Conservation (phyloP, 768 basidiomycete species). For the Trametes sanguinea region DNA sequence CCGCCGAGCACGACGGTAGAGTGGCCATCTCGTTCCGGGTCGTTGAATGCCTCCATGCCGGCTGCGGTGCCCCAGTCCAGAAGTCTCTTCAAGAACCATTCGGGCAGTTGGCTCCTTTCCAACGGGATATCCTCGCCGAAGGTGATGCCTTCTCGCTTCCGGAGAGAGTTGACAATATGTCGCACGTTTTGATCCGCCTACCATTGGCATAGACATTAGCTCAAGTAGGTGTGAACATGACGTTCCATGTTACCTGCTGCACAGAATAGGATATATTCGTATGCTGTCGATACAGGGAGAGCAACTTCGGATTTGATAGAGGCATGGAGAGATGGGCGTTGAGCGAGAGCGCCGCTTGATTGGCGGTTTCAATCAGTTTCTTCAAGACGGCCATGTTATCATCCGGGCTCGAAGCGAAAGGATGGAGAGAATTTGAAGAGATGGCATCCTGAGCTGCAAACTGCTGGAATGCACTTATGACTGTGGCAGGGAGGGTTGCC, state of each 20-base stretch:
- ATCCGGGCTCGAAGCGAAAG: conserved; percentile 28
- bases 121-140: conserved; percentile 70
- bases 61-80: conserved; percentile 62
- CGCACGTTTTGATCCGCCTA: conserved; percentile 59
- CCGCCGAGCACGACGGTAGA: conserved; percentile 69
- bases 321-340: conserved; percentile 50
- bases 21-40: conserved; percentile 49
- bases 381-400: conserved; percentile 42
- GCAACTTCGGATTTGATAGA: conserved; percentile 63
- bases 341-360: conserved; percentile 56
- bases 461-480: conserved; percentile 20
- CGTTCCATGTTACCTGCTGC: conserved; percentile 45
- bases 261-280: conserved; percentile 54
- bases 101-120: conserved; percentile 43
- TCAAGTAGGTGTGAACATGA: not conserved
- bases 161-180: conserved; percentile 49
- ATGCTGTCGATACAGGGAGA: conserved; percentile 69
- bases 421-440: conserved; percentile 29
- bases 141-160: conserved; percentile 45
- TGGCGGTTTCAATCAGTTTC: conserved; percentile 51
- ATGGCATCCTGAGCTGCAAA: conserved; percentile 24
- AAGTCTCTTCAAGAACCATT: conserved; percentile 62
- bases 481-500: not conserved
- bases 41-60: conserved; percentile 77
- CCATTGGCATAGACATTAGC: not conserved